Base-by-base conservation (phyloP, 345 rosid species). In the Pistacia vera region DNA sequence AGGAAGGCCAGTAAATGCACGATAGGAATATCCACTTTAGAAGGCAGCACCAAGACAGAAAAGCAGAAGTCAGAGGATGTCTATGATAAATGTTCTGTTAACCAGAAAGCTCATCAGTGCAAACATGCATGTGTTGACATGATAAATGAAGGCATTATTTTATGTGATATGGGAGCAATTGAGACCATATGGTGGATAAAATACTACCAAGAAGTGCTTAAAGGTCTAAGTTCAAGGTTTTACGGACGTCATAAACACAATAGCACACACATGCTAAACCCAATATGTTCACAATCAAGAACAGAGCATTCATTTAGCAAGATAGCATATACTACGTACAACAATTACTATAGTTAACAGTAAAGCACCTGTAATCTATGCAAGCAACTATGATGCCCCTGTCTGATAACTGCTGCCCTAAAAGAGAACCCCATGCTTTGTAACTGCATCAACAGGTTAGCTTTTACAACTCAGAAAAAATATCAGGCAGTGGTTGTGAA, bases 351-450 rank as follows among this genome's bases (percentile, higher is more conserved):
- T 36, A 25, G 74, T 55, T 51, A 20, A 73, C 46, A 73, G 55
- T 49, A 72, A 55, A 2, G 73, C 77, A 93, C 99, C 99, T 90
- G 93, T 96, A 96, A 78, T 93, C 99, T 83, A 92, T 92, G 85
- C 99, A 96, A 49, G 99, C 99, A 28, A 96, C 99, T 46, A 93
- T 90, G 63, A 92, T 88, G 81, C 85, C 98, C 84, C 97, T 90
- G 64, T 96, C 99, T 69, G 97, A 86, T 78, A 96, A 84, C 64
- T 96, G 98, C 73, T 89, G 93, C 73, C 99, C 99, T 74, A 96
- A 86, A 68, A 96, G 99, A 75, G 97, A 92, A 69, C 99, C 98
- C 99, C 99, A 93, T 51, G 97, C 98, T 83, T 92, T 96, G 68
- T 96, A 92, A 72, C 99, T 96, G 91, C 83, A 89, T 78, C 70